Evolutionary conservation across 306 rosid genomes (phyloP).

Genomic region (Parietaria judaica): DNA sequence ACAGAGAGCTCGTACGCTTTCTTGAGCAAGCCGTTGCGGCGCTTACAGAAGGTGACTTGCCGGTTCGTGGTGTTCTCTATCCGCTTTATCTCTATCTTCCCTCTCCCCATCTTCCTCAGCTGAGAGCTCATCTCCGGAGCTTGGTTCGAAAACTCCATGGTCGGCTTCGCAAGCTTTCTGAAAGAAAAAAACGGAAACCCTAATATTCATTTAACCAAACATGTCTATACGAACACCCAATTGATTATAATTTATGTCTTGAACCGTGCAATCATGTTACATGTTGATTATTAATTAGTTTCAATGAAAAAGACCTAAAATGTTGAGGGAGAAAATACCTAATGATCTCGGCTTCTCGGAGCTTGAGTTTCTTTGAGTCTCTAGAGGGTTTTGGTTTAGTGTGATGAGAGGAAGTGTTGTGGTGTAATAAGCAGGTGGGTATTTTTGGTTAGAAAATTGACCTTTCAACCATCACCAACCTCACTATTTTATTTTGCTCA

Average conservation of each 20-base stretch:
- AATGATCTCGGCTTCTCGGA: not conserved
- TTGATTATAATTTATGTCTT: too few species aligned
- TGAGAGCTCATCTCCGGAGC: constrained; percentile 46
- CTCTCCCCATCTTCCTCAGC: constrained; percentile 66
- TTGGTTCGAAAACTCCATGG: constrained; percentile 53
- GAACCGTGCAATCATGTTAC: too few species aligned
- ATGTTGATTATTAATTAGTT: not conserved
- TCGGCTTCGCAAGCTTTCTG: too few species aligned
- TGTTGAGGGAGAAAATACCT: not conserved
- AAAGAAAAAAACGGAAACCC: too few species aligned
- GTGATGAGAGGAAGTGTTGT: constrained; percentile 35
- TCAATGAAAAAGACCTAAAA: not conserved
- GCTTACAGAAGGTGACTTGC: constrained; percentile 85
- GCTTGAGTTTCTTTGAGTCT: constrained; percentile 18
- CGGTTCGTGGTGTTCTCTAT: constrained; percentile 84
- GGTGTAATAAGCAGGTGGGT: constrained; percentile 30
- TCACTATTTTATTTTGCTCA: constrained; percentile 22
- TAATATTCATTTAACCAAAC: too few species aligned
- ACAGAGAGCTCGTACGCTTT: constrained; percentile 88
- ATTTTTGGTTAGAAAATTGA: constrained; percentile 47
- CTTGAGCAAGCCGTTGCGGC: constrained; percentile 82
- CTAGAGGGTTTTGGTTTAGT: constrained; percentile 16
- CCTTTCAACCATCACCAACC: constrained; percentile 53
- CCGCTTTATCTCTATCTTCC: constrained; percentile 79
- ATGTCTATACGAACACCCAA: too few species aligned